Conservation (phyloP, 2,329 filamentous ascomycete species). For the Neonectria hederae region DNA sequence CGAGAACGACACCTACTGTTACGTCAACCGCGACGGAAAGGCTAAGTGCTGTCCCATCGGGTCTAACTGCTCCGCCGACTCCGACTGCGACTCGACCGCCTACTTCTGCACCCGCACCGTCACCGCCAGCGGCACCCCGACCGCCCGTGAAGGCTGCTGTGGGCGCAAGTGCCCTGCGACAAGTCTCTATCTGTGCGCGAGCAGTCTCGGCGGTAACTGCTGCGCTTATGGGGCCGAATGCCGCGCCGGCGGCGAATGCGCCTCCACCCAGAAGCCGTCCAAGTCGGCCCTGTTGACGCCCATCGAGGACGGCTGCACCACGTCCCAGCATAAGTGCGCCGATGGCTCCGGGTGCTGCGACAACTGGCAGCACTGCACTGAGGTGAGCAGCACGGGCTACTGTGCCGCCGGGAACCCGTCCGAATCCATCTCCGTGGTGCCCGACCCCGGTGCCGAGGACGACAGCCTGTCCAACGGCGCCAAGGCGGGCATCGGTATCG, state of each 20-base stretch:
- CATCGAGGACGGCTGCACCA: slow-evolving; percentile 55
- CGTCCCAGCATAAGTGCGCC: slow-evolving; percentile 55
- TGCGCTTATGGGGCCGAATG: slow-evolving; percentile 59
- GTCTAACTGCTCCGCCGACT: slow-evolving; percentile 52
- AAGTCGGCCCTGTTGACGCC: slow-evolving; percentile 45
- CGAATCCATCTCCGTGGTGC: slow-evolving; percentile 44
- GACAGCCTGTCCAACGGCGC: slow-evolving; percentile 57
- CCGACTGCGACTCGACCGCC: slow-evolving; percentile 46
- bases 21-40: slow-evolving; percentile 47
- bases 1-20: slow-evolving; percentile 56
- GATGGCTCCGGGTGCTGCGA: slow-evolving; percentile 62
- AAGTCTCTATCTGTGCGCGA: slow-evolving; percentile 57
- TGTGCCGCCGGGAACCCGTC: slow-evolving; percentile 52
- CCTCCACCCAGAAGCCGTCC: slow-evolving; percentile 43
- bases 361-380: slow-evolving; percentile 54
- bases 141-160: slow-evolving; percentile 49
- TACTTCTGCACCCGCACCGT: slow-evolving; percentile 48
- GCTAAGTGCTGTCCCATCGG: slow-evolving; percentile 55
- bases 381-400: slow-evolving; percentile 47
- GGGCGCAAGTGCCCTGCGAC: slow-evolving; percentile 52
- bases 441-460: slow-evolving; percentile 34
- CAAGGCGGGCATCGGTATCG: slow-evolving; percentile 66
- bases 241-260: slow-evolving; percentile 47
- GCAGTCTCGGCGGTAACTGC: slow-evolving; percentile 57
- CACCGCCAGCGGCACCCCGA: slow-evolving; percentile 41